Evolutionary conservation across 768 basidiomycete species (phyloP), one percentile per base, ranked within the genome.

Genomic region (Neoboletus magnificus): DNA sequence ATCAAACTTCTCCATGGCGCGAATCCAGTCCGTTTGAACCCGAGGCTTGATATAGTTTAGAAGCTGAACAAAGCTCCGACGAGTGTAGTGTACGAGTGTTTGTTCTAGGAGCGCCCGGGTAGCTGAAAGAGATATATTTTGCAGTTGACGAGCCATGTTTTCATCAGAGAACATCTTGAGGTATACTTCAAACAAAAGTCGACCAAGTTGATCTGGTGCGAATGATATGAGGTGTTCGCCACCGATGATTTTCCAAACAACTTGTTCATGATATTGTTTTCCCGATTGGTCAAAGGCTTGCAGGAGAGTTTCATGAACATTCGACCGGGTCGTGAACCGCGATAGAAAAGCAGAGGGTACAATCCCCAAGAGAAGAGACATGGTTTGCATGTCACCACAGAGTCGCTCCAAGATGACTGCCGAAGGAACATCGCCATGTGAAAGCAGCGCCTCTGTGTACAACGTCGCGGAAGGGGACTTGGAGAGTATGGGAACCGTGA

Each of bases 21-120:
- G 54, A 0, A 27, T 48, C 85, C 85, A 86, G 42, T 77, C 67
- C 2, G 68, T 60, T 23, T 57, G 54, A 8, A 76, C 64, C 37
- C 71, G 67, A 22, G 65, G 66, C 55, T 74, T 76, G 33, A 82
- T 68, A 13, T 76, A 60, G 16, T 62, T 61, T 16, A 86, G 65
- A 40, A 86, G 66, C 3, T 72, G 58, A 1, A 71, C 81, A 49
- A 84, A 83, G 32, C 74, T 77, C 36, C 70, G 70, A 13, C 84
- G 76, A 11, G 66, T 74, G 58, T 85, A 84, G 56, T 80, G 79
- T 22, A 76, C 27, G 30, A 71, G 55, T 30, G 54, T 62, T 12
- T 65, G 59, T 13, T 52, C 53, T 1, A 39, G 40, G 11, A 60
- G 0, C 10, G 48, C 52, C 18, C 46, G 57, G 11, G 15, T 33